phyloP scores from a whole-genome alignment of 164 flowering plant genomes.

The Magnolia officinalis region DNA sequence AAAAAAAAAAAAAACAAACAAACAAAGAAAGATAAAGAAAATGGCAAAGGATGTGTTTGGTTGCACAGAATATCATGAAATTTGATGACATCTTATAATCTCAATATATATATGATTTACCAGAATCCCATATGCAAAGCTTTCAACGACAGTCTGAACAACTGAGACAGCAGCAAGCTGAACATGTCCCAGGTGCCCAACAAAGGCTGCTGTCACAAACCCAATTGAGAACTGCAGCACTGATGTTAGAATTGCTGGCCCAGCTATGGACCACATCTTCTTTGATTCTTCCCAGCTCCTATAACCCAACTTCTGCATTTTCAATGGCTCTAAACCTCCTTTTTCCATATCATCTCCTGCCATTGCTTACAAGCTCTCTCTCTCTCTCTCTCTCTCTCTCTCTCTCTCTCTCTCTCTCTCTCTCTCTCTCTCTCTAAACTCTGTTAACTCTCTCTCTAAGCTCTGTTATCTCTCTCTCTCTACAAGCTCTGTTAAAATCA shows the following conservation, averaged over 20 bases:
- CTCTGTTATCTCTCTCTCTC: neutral
- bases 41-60: too few species aligned
- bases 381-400: neutral
- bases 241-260: conserved; percentile 37
- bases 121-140: conserved; percentile 44
- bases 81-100: too few species aligned
- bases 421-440: too few species aligned
- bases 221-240: conserved; percentile 39
- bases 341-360: neutral
- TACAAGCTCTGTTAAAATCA: neutral
- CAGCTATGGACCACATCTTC: conserved; percentile 48
- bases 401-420: too few species aligned
- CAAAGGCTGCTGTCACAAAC: conserved; percentile 38
- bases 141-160: conserved; percentile 41
- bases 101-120: conserved; percentile 14
- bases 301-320: conserved; percentile 1
- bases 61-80: too few species aligned
- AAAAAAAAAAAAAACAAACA: too few species aligned
- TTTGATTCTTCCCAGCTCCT: conserved; percentile 41
- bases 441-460: too few species aligned
- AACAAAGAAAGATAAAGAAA: too few species aligned
- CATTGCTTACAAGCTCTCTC: neutral
- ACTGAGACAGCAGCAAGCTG: conserved; percentile 47
- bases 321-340: neutral
- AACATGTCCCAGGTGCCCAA: conserved; percentile 42